Evolutionary conservation across 257 asterid species (phyloP), one percentile per base, ranked within the genome.

Genomic region (Solanum raphanifolium): DNA sequence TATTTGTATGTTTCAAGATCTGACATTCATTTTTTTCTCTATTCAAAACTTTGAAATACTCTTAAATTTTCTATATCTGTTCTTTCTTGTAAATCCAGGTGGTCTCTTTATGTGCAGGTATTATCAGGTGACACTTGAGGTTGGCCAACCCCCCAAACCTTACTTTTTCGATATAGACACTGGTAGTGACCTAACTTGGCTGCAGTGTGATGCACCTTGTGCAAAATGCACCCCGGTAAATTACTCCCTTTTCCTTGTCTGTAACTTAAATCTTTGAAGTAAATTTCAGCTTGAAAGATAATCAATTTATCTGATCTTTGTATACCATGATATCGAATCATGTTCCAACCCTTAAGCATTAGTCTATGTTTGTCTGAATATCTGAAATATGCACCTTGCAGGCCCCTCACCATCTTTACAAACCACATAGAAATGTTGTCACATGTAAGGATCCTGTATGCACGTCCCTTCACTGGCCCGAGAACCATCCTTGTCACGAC

Each of bases 171-270:
- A 97, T 91, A 92, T 96, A 3, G 99, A 97, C 83, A 95, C 98
- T 12, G 99, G 99, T 72, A 97, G 99, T 89, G 99, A 96, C 84
- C 97, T 97, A 41, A 95, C 99, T 18, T 97, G 99, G 99, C 95
- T 96, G 65, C 98, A 94, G 78, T 97, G 99, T 88, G 98, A 97
- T 87, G 98, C 96, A 31, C 99, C 99, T 82, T 97, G 98, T 89
- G 52, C 86, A 18, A 94, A 95, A 90, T 96, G 99, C 93, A 90
- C 86, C 13, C 97, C 98, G 91, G 98, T 94, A 90, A 83, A 78
- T 68, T 82, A 52, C 84, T 39, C 55, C 71, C 18, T 29, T 58
- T 83, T 71, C 84, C 41, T 34, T 65, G 52, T 87, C 32, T 25
- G 25, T 18, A 36, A 13, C 7, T 82, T 31, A 29, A 82, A 48